These are phyloP conservation scores for Corynespora cassiicola DNA, from an alignment of 2,329 filamentous ascomycete genomes.

Conservation along the genomic window DNA sequence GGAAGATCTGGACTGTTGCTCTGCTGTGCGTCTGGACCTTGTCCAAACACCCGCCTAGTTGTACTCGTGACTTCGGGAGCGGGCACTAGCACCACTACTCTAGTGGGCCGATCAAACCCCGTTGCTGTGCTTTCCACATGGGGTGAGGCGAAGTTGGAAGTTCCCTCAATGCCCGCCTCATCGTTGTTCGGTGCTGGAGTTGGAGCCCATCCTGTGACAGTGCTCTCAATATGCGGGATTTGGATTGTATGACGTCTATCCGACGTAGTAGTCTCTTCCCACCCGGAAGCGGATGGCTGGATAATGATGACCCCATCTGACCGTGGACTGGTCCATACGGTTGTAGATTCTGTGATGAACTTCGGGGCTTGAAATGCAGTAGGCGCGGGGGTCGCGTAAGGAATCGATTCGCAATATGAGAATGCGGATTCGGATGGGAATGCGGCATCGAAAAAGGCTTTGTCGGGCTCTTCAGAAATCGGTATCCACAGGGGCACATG, in stretches of 20 bases:
- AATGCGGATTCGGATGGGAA: constrained; percentile 25
- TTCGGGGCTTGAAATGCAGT: constrained; percentile 15
- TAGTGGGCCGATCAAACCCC: too few species aligned
- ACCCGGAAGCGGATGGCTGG: constrained; percentile 4
- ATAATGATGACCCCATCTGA: constrained; percentile 4
- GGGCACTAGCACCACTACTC: too few species aligned
- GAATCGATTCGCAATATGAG: constrained; percentile 12
- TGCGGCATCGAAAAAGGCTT: constrained; percentile 16
- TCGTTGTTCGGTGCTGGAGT: too few species aligned
- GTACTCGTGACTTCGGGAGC: too few species aligned
- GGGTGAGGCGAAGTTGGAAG: too few species aligned
- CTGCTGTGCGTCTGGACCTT: constrained; percentile 3
- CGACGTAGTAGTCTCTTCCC: neutral
- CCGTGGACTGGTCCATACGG: constrained; percentile 3
- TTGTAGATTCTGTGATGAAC: constrained; percentile 16
- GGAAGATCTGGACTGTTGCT: neutral
- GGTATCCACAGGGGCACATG: constrained; percentile 18
- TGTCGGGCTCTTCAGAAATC: constrained; percentile 17
- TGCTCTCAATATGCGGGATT: constrained; percentile 5
- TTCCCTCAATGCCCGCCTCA: too few species aligned
- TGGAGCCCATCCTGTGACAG: constrained; percentile 1
- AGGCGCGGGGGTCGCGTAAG: constrained; percentile 3
- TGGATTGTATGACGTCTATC: neutral
- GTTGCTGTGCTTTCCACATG: constrained; percentile 6
- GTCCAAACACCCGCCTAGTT: too few species aligned